Percentiles rank a stretch among this genome's conserved stretches.
Conservation (phyloP, 257 asterid species). For the Petrea volubilis region DNA sequence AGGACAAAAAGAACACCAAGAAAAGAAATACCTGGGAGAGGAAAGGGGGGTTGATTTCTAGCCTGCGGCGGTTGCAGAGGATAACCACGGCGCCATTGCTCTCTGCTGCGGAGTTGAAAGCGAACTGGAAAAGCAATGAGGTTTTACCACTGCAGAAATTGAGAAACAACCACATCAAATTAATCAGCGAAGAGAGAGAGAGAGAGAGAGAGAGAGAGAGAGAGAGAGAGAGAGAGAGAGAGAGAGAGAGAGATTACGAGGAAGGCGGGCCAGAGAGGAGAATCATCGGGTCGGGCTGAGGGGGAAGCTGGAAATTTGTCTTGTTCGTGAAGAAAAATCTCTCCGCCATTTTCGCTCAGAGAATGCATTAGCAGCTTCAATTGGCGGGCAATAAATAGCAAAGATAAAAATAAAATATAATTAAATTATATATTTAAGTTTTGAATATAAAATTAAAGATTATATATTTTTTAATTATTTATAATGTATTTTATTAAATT, state of each 20-base stretch:
- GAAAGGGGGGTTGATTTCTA: constrained; percentile 63
- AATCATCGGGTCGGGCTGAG: constrained; percentile 26
- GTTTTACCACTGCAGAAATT: constrained; percentile 74
- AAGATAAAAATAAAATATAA: too few species aligned
- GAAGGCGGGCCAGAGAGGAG: constrained; percentile 72
- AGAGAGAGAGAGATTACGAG: constrained; percentile 35
- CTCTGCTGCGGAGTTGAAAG: constrained; percentile 55
- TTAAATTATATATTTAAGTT: too few species aligned
- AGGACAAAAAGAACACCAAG: background rate
- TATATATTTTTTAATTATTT: too few species aligned
- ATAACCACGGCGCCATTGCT: constrained; percentile 50
- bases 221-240: background rate
- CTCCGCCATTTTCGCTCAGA: constrained; percentile 53
- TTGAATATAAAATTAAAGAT: too few species aligned
- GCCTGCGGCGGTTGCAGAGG: constrained; percentile 67
- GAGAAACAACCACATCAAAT: background rate
- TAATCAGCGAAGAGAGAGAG: background rate
- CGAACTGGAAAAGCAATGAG: constrained; percentile 87
- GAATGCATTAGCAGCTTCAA: background rate
- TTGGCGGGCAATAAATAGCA: background rate
- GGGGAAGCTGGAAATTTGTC: constrained; percentile 6
- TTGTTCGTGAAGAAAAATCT: constrained; percentile 50
- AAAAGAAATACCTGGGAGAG: constrained; percentile 65
- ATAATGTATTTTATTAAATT: too few species aligned
- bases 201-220: background rate